phyloP scores from a whole-genome alignment of 2,329 filamentous ascomycete species.

The Escovopsis weberi region DNA sequence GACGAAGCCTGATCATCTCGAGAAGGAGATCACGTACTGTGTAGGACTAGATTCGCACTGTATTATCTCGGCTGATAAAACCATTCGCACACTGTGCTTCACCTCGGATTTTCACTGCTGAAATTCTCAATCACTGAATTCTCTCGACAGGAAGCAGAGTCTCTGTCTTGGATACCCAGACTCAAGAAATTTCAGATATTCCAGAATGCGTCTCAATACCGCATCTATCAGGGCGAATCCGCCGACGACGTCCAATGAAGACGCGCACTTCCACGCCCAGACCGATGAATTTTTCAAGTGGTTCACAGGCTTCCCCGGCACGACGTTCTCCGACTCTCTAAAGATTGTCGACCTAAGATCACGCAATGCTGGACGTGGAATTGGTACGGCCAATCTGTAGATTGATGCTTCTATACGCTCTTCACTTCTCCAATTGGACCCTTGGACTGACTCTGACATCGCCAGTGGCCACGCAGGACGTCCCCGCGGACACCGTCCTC shows the following conservation, averaged over 20 bases:
- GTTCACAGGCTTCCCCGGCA: slow-evolving; percentile 37
- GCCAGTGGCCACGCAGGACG: slow-evolving; percentile 54
- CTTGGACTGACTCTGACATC: slow-evolving; percentile 6
- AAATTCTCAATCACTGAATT: too few relatives aligned
- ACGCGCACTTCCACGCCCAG: slow-evolving; percentile 24
- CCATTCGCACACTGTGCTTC: too few relatives aligned
- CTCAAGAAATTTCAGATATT: not conserved
- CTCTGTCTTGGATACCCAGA: not conserved
- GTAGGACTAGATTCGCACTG: too few relatives aligned
- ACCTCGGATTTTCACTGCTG: too few relatives aligned
- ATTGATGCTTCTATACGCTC: too few relatives aligned
- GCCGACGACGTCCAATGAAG: slow-evolving; percentile 3
- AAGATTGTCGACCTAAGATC: slow-evolving; percentile 36
- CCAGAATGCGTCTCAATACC: too few relatives aligned
- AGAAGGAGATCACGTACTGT: too few relatives aligned
- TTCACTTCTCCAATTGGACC: too few relatives aligned
- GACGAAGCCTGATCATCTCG: too few relatives aligned
- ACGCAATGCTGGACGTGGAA: slow-evolving; percentile 39
- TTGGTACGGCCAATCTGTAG: slow-evolving; percentile 22
- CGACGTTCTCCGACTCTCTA: slow-evolving; percentile 38
- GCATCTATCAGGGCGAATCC: too few relatives aligned
- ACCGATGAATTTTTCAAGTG: slow-evolving; percentile 35
- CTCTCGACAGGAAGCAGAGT: not conserved
- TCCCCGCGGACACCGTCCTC: slow-evolving; percentile 59
- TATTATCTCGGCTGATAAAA: not conserved